These are phyloP conservation scores for Diplodia corticola DNA, from an alignment of 2,329 filamentous ascomycete species.

Conservation along the genomic window DNA sequence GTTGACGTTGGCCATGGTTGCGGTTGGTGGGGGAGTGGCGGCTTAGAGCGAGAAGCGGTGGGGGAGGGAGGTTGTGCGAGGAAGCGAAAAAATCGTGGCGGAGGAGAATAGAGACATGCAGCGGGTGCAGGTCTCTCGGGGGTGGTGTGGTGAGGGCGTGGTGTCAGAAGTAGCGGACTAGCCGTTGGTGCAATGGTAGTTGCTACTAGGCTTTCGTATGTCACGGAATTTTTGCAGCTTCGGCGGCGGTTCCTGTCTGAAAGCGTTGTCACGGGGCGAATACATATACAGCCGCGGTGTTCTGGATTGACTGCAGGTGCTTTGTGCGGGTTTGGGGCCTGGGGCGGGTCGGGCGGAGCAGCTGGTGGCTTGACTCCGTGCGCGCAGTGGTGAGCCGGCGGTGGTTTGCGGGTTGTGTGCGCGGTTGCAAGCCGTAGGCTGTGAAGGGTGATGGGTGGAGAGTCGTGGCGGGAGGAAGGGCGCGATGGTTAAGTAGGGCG, in stretches of 20 bases:
- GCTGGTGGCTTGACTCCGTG: constrained; percentile 22
- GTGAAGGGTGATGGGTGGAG: not conserved
- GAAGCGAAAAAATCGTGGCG: constrained; percentile 36
- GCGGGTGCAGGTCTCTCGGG: constrained; percentile 40
- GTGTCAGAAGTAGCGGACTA: constrained; percentile 57
- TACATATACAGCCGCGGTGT: constrained; percentile 81
- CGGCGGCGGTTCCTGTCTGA: constrained; percentile 89
- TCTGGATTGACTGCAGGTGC: constrained; percentile 20
- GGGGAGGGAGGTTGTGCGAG: constrained; percentile 31
- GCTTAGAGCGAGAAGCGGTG: constrained; percentile 32
- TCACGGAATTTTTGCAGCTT: constrained; percentile 97
- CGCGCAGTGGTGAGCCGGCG: constrained; percentile 15
- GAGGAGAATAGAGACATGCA: constrained; percentile 62
- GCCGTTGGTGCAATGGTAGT: constrained; percentile 87
- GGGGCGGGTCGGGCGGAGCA: constrained; percentile 20
- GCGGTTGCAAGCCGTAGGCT: constrained; percentile 15
- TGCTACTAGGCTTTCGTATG: constrained; percentile 90
- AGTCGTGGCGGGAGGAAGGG: constrained; percentile 16
- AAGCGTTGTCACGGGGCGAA: constrained; percentile 94
- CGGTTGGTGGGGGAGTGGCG: constrained; percentile 38
- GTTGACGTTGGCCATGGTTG: constrained; percentile 95
- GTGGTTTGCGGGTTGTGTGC: constrained; percentile 2
- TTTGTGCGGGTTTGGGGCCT: constrained; percentile 19
- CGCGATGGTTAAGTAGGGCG: constrained; percentile 16
- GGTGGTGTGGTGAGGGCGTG: constrained; percentile 27